Evolutionary conservation across 768 basidiomycete species (phyloP), one percentile per base, ranked within the genome.

Genomic region (Scleroderma bovista): DNA sequence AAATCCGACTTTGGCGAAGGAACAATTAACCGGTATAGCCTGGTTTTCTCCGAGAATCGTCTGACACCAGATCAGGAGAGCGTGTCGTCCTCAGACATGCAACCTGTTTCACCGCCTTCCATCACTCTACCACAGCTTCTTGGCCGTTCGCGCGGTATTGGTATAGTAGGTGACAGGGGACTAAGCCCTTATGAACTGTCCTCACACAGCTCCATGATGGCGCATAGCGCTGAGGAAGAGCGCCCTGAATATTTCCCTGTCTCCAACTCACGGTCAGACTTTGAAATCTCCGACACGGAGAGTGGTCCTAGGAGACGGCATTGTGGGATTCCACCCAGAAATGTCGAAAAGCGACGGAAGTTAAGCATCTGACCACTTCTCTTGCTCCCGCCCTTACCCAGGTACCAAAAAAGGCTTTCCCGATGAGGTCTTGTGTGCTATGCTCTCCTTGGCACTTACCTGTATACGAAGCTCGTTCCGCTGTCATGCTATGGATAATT

Each of bases 201-300:
- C 17, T 53, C 54, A 24, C 59, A 58, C 19, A 51, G 57, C 29
- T 38, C 48, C 31, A 26, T 47, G 17, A 22, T 47, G 10, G 43
- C 60, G 15, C 56, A 48, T 23, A 9, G 37, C 44, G 34, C 52
- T 23, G 59, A 67, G 1, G 59, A 65, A 42, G 57, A 56, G 22
- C 59, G 61, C 38, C 52, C 63, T 12, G 66, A 67, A 55, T 67
- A 67, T 62, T 67, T 67, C 3, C 66, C 63, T 4, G 66, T 67
- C 24, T 67, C 66, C n/a, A 53, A 67, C 52, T 67, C 66, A 49
- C 63, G 66, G 55, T 67, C 68, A 55, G 68, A 68, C 52, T 58
- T 57, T 19, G 66, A 69, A 10, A 47, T 43, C 47, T 65, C 64
- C 17, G 64, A 66, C 51, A 44, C 57, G 44, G 64, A 65, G 51